Evolutionary conservation across 2,329 filamentous ascomycete genomes (phyloP).

Genomic region (Phoma sp.): DNA sequence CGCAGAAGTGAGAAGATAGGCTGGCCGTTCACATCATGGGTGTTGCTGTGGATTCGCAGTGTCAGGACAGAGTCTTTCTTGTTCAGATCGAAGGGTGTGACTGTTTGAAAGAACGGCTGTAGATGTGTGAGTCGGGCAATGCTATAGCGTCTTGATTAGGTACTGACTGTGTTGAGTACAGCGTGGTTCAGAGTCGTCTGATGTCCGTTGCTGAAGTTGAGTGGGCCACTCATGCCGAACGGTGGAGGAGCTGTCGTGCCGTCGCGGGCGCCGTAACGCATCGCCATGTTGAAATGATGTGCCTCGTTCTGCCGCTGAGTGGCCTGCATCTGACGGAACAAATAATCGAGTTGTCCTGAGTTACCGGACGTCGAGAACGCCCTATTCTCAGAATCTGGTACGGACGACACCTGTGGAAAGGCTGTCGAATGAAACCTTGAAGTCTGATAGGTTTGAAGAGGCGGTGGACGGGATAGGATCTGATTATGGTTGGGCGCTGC

Average conservation of each 20-base stretch:
- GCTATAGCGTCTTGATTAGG: too few species aligned
- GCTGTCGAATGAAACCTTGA: background rate
- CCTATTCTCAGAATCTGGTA: background rate
- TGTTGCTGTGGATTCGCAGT: slow-evolving; percentile 22
- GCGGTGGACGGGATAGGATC: background rate
- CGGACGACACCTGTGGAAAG: background rate
- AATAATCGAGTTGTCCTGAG: background rate
- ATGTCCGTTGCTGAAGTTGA: background rate
- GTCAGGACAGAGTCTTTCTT: slow-evolving; percentile 1
- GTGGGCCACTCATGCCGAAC: background rate
- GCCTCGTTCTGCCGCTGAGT: background rate
- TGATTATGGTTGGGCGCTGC: background rate
- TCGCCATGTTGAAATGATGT: background rate
- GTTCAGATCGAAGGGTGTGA: background rate
- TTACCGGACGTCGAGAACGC: background rate
- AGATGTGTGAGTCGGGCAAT: background rate
- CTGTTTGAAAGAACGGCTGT: slow-evolving; percentile 2
- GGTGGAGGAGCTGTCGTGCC: background rate
- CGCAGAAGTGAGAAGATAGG: slow-evolving; percentile 23
- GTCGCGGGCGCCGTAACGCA: background rate
- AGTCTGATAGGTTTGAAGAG: background rate
- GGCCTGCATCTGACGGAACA: background rate
- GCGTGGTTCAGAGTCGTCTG: background rate
- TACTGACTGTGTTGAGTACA: background rate
- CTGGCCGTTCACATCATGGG: slow-evolving; percentile 10